phyloP scores from a whole-genome alignment of 805 yeast species.

The Schizosaccharomyces octosporus region DNA sequence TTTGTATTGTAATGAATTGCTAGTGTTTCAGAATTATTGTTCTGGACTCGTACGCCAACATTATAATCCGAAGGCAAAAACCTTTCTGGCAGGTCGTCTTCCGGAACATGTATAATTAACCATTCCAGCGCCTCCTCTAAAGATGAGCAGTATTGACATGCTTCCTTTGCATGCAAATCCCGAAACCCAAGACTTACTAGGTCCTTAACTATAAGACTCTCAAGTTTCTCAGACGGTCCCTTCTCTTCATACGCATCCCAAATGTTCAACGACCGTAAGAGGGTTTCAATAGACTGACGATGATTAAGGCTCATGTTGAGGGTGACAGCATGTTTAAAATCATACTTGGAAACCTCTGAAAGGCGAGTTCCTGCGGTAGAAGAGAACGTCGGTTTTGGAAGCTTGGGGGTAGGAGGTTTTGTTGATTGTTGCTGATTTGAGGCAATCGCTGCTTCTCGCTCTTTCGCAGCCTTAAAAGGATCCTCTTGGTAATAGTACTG shows the following conservation, averaged over 20 bases:
- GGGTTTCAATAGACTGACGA: background rate
- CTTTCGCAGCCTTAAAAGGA: slow-evolving; percentile 52
- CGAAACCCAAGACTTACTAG: slow-evolving; percentile 3
- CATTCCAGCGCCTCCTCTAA: slow-evolving; percentile 39
- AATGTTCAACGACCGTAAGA: background rate
- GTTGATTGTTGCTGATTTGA: slow-evolving; percentile 3
- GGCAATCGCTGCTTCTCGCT: slow-evolving; percentile 26
- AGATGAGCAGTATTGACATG: slow-evolving; percentile 28
- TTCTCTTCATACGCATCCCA: background rate
- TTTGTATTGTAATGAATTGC: background rate
- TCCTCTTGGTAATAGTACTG: slow-evolving; percentile 40
- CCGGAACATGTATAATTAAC: slow-evolving; percentile 75
- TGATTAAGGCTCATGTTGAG: background rate
- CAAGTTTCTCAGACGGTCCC: background rate
- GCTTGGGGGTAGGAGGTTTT: background rate
- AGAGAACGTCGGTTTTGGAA: background rate
- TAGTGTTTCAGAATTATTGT: background rate
- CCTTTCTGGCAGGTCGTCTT: slow-evolving; percentile 58
- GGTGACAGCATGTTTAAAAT: background rate
- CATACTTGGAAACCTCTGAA: background rate
- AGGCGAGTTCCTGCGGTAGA: background rate
- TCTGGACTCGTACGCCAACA: slow-evolving; percentile 12
- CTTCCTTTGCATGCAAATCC: slow-evolving; percentile 40
- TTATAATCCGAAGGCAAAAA: slow-evolving; percentile 13
- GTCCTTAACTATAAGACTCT: background rate